Evolutionary conservation across 2,329 filamentous ascomycete genomes (phyloP).

Genomic region (Cadophora sp.): DNA sequence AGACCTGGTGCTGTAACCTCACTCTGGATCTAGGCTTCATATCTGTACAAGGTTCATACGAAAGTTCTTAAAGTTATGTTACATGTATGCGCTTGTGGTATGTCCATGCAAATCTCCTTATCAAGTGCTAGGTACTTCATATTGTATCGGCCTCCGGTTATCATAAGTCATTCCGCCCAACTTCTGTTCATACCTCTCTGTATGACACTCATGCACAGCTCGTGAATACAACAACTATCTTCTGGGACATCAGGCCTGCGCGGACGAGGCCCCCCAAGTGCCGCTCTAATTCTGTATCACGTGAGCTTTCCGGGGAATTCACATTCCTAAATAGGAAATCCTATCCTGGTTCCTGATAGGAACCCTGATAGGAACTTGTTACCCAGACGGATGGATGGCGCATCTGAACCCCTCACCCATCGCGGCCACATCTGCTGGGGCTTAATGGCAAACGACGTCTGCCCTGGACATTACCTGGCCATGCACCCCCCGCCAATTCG

Average conservation of each 20-base stretch:
- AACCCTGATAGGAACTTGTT: conserved; percentile 33
- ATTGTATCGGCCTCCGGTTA: no score
- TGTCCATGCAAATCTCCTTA: no score
- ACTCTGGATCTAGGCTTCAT: no score
- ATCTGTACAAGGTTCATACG: no score
- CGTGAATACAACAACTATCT: neutral
- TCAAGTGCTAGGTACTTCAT: no score
- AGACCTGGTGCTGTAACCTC: no score
- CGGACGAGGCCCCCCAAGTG: neutral
- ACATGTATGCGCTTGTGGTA: no score
- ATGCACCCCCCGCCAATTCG: conserved; percentile 13
- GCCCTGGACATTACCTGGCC: conserved; percentile 1
- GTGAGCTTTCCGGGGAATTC: neutral
- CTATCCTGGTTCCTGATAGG: conserved; percentile 34
- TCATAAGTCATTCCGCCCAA: neutral
- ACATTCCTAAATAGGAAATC: conserved; percentile 27
- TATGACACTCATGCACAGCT: neutral
- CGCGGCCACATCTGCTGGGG: no score
- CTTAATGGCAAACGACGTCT: conserved; percentile 2
- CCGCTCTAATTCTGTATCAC: conserved; percentile 4
- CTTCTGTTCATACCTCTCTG: neutral
- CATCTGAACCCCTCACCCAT: neutral
- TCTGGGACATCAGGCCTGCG: neutral
- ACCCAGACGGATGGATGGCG: conserved; percentile 22
- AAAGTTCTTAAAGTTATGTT: no score